Evolutionary conservation across 2,329 filamentous ascomycete species (phyloP).

Genomic region (Kalaharituber pfeilii): DNA sequence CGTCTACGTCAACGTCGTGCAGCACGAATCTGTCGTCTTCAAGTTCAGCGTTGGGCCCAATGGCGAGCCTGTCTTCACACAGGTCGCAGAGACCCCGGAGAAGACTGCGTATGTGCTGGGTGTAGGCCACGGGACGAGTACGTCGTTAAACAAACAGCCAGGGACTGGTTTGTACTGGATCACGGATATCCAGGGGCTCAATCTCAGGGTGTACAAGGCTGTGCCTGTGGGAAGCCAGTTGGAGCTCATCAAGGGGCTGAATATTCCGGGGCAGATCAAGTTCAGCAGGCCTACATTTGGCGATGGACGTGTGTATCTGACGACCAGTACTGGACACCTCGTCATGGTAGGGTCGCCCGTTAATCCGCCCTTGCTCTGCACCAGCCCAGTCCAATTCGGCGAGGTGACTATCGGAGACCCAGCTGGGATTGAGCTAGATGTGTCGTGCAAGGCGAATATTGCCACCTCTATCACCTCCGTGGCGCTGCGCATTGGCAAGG

Average conservation of each 20-base stretch:
- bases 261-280: conserved; percentile 36
- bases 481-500: conserved; percentile 1
- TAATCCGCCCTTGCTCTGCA: conserved; percentile 37
- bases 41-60: conserved; percentile 36
- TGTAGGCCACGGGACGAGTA: conserved; percentile 40
- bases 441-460: conserved; percentile 34
- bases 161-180: conserved; percentile 42
- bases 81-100: conserved; percentile 35
- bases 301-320: conserved; percentile 38
- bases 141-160: conserved; percentile 35
- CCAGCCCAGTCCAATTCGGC: conserved; percentile 34
- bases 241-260: conserved; percentile 35
- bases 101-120: conserved; percentile 38
- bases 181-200: conserved; percentile 37
- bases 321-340: conserved; percentile 35
- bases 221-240: conserved; percentile 33
- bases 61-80: conserved; percentile 37
- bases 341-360: conserved; percentile 41
- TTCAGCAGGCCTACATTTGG: conserved; percentile 42
- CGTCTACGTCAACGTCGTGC: conserved; percentile 31
- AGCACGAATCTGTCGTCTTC: conserved; percentile 39
- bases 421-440: conserved; percentile 32
- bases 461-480: conserved; percentile 30
- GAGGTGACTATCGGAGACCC: conserved; percentile 33
- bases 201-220: conserved; percentile 37